A percentile compares a stretch with the other conserved stretches of the same genome.
Evolutionary conservation across 1,139 yeast species (phyloP).

Genomic region (Blastobotrys illinoisensis): DNA sequence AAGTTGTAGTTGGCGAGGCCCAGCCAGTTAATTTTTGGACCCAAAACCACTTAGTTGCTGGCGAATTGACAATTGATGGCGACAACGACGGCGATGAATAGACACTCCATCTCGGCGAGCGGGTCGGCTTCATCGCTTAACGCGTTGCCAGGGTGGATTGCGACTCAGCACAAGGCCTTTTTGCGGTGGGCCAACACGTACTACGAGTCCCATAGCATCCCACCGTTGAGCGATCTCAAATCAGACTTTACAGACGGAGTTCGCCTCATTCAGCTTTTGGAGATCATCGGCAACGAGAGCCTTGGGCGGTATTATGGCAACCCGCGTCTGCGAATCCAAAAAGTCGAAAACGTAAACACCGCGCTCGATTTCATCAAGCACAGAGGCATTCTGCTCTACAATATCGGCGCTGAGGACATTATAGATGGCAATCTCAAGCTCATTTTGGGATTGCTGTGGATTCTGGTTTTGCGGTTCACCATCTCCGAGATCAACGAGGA

Average conservation of each 20-base stretch:
- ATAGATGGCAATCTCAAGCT: slow-evolving; percentile 59
- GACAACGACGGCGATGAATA: background rate
- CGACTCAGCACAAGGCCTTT: slow-evolving; percentile 38
- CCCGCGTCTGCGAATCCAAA: slow-evolving; percentile 54
- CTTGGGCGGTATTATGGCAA: slow-evolving; percentile 36
- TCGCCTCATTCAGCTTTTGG: slow-evolving; percentile 34
- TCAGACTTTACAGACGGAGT: slow-evolving; percentile 35
- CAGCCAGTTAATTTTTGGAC: background rate
- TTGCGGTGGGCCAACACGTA: slow-evolving; percentile 38
- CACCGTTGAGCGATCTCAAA: slow-evolving; percentile 28
- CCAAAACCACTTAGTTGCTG: background rate
- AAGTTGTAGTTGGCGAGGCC: background rate
- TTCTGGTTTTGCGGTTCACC: slow-evolving; percentile 49
- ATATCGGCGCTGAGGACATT: slow-evolving; percentile 65
- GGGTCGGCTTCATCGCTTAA: background rate
- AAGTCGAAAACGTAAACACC: slow-evolving; percentile 55
- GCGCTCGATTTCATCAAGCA: slow-evolving; percentile 51
- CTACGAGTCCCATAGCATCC: slow-evolving; percentile 26
- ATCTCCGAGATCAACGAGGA: slow-evolving; percentile 41
- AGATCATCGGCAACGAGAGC: slow-evolving; percentile 36
- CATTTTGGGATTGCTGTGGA: slow-evolving; percentile 64
- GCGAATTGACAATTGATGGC: background rate
- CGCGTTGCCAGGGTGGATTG: slow-evolving; percentile 35
- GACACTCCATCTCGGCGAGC: background rate
- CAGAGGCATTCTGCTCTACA: slow-evolving; percentile 48